A percentile compares a stretch with the other conserved stretches of the same genome.
phyloP scores from a whole-genome alignment of 306 rosid genomes.

The Fagus crenata region DNA sequence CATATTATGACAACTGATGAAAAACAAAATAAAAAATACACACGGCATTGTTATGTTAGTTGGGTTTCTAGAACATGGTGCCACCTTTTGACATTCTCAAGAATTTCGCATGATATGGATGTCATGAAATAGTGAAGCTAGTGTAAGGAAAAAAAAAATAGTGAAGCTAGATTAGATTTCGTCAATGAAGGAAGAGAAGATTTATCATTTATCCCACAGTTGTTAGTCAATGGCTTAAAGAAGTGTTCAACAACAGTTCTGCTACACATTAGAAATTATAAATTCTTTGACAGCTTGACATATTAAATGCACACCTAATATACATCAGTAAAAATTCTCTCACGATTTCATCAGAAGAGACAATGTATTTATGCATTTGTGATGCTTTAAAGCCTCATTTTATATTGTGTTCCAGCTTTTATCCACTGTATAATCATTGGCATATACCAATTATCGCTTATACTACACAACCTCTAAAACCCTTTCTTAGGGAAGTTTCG shows the following conservation, averaged over 20 bases:
- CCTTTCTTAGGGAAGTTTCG: slow-evolving; percentile 77
- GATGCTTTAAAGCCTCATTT: not conserved
- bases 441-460: not conserved
- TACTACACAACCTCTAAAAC: slow-evolving; percentile 71
- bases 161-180: too few relatives aligned
- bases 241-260: not conserved
- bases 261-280: not conserved
- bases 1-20: too few relatives aligned
- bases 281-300: not conserved
- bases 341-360: not conserved
- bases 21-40: not conserved
- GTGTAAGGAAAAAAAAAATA: too few relatives aligned
- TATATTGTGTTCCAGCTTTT: not conserved
- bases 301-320: not conserved
- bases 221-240: too few relatives aligned
- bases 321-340: not conserved
- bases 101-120: not conserved
- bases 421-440: not conserved
- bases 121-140: not conserved
- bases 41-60: not conserved
- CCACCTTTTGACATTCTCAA: not conserved
- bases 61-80: not conserved
- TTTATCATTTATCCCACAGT: too few relatives aligned
- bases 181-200: too few relatives aligned
- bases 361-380: not conserved